Conservation (phyloP, 495 filamentous ascomycete species). For the Podospora tetraspora region DNA sequence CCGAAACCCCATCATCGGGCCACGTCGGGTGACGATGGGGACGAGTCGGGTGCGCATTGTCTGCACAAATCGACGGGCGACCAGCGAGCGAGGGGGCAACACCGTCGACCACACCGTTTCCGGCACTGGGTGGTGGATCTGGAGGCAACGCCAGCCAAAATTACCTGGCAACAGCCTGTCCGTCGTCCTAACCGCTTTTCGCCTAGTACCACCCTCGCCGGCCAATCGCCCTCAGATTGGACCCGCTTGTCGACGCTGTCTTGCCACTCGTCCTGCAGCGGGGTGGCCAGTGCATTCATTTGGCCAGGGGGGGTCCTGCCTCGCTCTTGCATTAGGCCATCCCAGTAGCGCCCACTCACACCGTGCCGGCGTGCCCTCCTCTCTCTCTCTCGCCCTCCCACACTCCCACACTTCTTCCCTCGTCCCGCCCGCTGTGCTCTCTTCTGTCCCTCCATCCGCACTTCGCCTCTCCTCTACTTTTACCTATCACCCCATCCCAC, state of each 20-base stretch:
- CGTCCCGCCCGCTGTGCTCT: conserved; percentile 25
- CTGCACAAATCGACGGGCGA: conserved; percentile 16
- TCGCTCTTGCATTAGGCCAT: conserved; percentile 35
- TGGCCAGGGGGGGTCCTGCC: conserved; percentile 31
- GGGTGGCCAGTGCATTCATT: conserved; percentile 33
- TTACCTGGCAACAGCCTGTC: conserved; percentile 31
- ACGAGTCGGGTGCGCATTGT: conserved; percentile 12
- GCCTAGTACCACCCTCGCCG: conserved; percentile 12
- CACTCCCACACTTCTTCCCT: conserved; percentile 36
- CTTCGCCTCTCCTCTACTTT: conserved; percentile 33
- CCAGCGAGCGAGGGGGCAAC: conserved; percentile 9
- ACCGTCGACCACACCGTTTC: conserved; percentile 25
- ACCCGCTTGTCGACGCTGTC: conserved; percentile 26
- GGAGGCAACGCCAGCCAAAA: conserved; percentile 32
- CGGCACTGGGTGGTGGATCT: conserved; percentile 27
- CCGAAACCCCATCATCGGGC: conserved; percentile 19
- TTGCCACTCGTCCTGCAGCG: conserved; percentile 30
- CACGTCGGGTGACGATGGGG: conserved; percentile 29
- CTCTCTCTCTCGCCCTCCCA: conserved; percentile 16
- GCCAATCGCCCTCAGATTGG: conserved; percentile 22
- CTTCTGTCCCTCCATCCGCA: conserved; percentile 31
- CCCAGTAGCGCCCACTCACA: conserved; percentile 27
- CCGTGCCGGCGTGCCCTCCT: conserved; percentile 7
- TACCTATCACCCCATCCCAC: conserved; percentile 24
- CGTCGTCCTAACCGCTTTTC: conserved; percentile 17